These are phyloP conservation scores for Zelonia costaricensis DNA, from an alignment of 208 protist genomes.

Conservation along the genomic window DNA sequence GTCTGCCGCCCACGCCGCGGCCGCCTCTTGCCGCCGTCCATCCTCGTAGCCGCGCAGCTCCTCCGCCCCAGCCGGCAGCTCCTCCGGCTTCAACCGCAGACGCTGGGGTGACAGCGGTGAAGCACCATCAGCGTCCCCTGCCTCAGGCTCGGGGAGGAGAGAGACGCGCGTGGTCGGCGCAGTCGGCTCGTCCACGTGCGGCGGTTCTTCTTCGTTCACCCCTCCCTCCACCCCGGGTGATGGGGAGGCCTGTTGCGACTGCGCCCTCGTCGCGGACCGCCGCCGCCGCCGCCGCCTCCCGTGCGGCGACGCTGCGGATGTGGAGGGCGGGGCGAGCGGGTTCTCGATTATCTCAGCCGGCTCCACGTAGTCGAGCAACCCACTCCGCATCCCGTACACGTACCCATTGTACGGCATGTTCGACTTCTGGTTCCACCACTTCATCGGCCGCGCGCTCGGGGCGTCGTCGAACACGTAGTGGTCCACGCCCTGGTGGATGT, in stretches of 20 bases:
- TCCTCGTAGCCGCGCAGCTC: slow-evolving; percentile 13
- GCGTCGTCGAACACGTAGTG: slow-evolving; percentile 88
- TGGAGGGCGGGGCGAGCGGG: slow-evolving; percentile 49
- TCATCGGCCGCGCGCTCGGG: slow-evolving; percentile 74
- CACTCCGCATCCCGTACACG: slow-evolving; percentile 78
- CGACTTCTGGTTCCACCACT: slow-evolving; percentile 91
- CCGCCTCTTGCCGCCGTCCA: neutral
- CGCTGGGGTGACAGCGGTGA: too few relatives aligned
- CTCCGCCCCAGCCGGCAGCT: slow-evolving; percentile 5
- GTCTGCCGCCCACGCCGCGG: slow-evolving; percentile 13
- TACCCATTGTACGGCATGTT: slow-evolving; percentile 90
- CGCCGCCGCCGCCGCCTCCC: neutral
- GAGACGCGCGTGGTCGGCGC: neutral
- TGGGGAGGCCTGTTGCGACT: too few relatives aligned
- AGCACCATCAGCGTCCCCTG: neutral
- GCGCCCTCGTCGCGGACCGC: slow-evolving; percentile 1
- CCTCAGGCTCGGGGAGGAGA: neutral
- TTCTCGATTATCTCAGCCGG: slow-evolving; percentile 59
- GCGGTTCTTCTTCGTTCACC: too few relatives aligned
- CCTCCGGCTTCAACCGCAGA: slow-evolving; percentile 5
- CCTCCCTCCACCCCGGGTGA: too few relatives aligned
- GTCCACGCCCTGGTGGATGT: slow-evolving; percentile 81
- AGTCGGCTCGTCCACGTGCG: neutral
- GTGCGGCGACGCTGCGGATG: neutral
- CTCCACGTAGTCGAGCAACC: slow-evolving; percentile 54